phyloP scores from a whole-genome alignment of 257 asterid genomes.

The Solanum lycopersicoides region DNA sequence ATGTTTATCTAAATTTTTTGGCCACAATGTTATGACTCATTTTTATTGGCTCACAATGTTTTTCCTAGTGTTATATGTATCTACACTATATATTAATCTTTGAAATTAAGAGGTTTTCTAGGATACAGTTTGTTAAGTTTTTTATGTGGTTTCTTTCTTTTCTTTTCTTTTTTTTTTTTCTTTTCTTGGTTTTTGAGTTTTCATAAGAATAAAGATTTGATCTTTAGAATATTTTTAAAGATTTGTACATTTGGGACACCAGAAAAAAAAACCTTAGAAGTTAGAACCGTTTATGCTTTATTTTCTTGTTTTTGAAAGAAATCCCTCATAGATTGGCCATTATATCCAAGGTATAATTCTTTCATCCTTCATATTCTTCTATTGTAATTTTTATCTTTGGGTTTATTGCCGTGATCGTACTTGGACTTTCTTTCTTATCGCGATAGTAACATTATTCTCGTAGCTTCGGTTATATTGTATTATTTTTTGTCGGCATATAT shows the following conservation, averaged over 20 bases:
- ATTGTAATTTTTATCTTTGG: background rate
- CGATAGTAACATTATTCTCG: background rate
- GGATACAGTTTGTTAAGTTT: background rate
- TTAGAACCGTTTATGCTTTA: slow-evolving; percentile 38
- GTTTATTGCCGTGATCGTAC: background rate
- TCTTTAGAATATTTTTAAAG: background rate
- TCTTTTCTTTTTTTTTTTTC: background rate
- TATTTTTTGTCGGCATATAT: too few relatives aligned
- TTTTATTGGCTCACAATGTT: background rate
- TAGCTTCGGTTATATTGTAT: background rate
- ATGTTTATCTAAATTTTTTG: background rate
- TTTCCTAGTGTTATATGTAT: background rate
- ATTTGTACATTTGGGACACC: slow-evolving; percentile 36
- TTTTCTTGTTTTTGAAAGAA: slow-evolving; percentile 20
- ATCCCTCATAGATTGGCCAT: slow-evolving; percentile 16
- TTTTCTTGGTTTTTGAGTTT: background rate
- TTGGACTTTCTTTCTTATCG: background rate
- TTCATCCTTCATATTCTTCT: background rate
- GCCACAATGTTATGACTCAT: background rate
- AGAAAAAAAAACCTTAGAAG: slow-evolving; percentile 31
- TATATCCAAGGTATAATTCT: slow-evolving; percentile 22
- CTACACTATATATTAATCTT: background rate
- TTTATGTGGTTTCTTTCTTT: background rate
- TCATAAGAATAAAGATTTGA: background rate
- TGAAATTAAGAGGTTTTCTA: background rate